Conservation (phyloP, 768 basidiomycete species). For the Pisolithus marmoratus region DNA sequence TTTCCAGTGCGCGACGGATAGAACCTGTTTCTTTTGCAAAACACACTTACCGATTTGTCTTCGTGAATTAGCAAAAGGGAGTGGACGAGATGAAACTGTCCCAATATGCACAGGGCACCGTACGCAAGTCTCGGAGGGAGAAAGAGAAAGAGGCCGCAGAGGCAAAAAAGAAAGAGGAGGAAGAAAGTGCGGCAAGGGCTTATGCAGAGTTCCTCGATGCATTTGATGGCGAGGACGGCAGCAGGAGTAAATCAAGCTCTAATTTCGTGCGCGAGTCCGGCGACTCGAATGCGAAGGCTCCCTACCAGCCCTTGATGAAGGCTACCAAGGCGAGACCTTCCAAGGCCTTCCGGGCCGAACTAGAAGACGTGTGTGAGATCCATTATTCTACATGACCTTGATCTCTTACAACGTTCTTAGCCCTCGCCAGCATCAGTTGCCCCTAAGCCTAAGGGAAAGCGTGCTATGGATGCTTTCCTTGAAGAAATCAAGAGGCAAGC, state of each 20-base stretch:
- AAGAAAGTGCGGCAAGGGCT: constrained; percentile 70
- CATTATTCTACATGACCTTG: not conserved
- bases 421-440: constrained; percentile 50
- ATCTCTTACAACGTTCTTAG: constrained; percentile 25
- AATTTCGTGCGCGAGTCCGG: constrained; percentile 63
- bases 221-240: constrained; percentile 67
- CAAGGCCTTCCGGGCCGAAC: constrained; percentile 27
- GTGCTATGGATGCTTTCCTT: constrained; percentile 93
- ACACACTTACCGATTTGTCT: constrained; percentile 56
- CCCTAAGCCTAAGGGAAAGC: constrained; percentile 84
- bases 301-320: constrained; percentile 40
- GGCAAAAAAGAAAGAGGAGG: constrained; percentile 80
- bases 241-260: constrained; percentile 42
- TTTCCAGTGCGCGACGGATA: constrained; percentile 86
- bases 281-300: constrained; percentile 15
- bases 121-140: constrained; percentile 86
- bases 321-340: constrained; percentile 21
- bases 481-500: constrained; percentile 90
- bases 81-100: constrained; percentile 83
- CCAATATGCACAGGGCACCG: constrained; percentile 80
- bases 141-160: constrained; percentile 92
- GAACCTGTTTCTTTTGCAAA: constrained; percentile 49
- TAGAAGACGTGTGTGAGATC: constrained; percentile 27
- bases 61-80: constrained; percentile 68
- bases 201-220: constrained; percentile 82